Conservation (phyloP, 1,139 yeast genomes). For the Candida mesenterica region DNA sequence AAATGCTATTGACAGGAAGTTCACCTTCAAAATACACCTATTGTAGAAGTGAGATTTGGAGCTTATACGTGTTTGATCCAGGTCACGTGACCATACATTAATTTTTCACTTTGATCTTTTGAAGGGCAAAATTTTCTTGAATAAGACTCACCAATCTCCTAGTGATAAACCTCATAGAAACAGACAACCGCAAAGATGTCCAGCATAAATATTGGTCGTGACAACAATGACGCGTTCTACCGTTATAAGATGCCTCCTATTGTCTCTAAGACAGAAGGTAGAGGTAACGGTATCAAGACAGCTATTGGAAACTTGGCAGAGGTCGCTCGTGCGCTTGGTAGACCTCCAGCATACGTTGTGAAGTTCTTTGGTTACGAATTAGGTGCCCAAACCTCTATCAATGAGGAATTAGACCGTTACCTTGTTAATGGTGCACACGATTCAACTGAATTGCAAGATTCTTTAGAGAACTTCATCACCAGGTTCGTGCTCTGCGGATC, state of each 20-base stretch:
- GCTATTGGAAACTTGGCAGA: conserved; percentile 88
- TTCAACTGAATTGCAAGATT: conserved; percentile 85
- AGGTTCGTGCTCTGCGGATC: conserved; percentile 92
- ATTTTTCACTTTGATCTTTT: too few relatives aligned
- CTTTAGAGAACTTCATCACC: conserved; percentile 88
- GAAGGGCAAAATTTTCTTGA: not conserved
- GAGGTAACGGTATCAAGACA: conserved; percentile 99
- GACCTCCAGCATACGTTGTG: conserved; percentile 89
- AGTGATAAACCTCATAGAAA: too few relatives aligned
- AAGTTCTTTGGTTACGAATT: conserved; percentile 95
- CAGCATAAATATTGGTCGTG: conserved; percentile 91
- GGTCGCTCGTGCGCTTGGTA: conserved; percentile 90
- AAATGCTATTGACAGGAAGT: too few relatives aligned
- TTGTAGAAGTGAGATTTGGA: too few relatives aligned
- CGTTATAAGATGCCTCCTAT: conserved; percentile 99
- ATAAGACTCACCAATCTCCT: not conserved
- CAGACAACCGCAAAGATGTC: conserved; percentile 62
- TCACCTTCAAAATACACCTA: too few relatives aligned
- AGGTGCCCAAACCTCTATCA: conserved; percentile 91
- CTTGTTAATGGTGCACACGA: conserved; percentile 96
- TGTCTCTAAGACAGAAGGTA: conserved; percentile 96
- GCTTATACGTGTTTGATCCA: too few relatives aligned
- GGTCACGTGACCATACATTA: too few relatives aligned
- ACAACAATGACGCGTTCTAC: conserved; percentile 96
- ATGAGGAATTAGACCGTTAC: conserved; percentile 80